These are phyloP conservation scores for Pleurostoma richardsiae DNA, from an alignment of 2,329 filamentous ascomycete species.

Conservation along the genomic window DNA sequence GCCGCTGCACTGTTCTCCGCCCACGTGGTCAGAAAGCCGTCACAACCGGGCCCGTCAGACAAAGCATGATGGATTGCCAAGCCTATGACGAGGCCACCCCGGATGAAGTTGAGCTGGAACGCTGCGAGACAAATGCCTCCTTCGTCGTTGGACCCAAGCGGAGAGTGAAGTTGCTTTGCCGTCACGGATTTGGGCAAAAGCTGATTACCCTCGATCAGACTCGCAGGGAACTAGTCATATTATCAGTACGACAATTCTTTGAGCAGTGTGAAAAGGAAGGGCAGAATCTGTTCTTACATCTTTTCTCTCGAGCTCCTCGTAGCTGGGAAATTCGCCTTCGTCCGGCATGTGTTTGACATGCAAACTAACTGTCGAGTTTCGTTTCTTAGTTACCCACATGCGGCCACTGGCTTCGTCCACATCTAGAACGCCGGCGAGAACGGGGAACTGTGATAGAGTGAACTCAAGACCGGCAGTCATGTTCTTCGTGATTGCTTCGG, in stretches of 20 bases:
- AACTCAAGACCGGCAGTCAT: slow-evolving; percentile 1
- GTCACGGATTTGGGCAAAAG: slow-evolving; percentile 1
- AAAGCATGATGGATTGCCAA: slow-evolving; percentile 17
- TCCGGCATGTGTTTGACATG: slow-evolving; percentile 2
- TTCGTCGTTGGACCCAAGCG: not conserved
- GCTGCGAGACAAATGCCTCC: slow-evolving; percentile 6
- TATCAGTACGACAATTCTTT: not conserved
- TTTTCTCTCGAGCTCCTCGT: not conserved
- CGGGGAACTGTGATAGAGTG: slow-evolving; percentile 3
- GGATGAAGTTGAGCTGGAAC: slow-evolving; percentile 20
- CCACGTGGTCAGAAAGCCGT: slow-evolving; percentile 19
- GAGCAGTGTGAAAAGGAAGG: not conserved
- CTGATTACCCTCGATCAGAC: too few relatives aligned
- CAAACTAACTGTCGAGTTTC: slow-evolving; percentile 1
- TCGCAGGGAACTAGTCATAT: too few relatives aligned
- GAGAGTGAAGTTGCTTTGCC: slow-evolving; percentile 1
- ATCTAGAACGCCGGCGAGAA: slow-evolving; percentile 2
- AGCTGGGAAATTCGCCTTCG: not conserved
- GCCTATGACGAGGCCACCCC: slow-evolving; percentile 18
- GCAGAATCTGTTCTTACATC: not conserved
- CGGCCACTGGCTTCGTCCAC: slow-evolving; percentile 4
- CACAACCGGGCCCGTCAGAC: slow-evolving; percentile 17
- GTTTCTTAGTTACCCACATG: not conserved
- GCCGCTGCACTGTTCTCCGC: slow-evolving; percentile 15
- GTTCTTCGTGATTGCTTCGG: not conserved